Evolutionary conservation across 768 basidiomycete species (phyloP), one percentile per base, ranked within the genome.

Genomic region (Hysterangium stoloniferum): DNA sequence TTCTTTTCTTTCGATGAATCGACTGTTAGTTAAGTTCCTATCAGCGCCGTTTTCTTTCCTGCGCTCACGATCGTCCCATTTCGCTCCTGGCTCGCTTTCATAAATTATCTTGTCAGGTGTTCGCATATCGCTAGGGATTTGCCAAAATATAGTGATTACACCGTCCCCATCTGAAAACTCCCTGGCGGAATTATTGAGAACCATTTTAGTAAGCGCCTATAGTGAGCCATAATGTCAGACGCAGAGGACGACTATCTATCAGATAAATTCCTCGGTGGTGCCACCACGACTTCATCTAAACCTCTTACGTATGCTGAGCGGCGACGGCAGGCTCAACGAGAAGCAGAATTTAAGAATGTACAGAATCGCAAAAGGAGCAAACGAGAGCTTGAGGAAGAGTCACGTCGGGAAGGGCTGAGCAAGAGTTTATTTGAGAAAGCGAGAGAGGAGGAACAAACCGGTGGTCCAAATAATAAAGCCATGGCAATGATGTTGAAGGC

Each of bases 231-330:
- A 56, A 87, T 86, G 84, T 79, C 81, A 45, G 78, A 78, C 55
- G 79, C 77, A 53, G 88, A 91, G 59, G 87, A 86, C 57, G 86
- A 92, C 69, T 93, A 92, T 61, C 76, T 93, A 45, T 90, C 88
- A 28, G 86, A 90, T 71, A 91, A 88, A 61, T 92, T 91, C 65
- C 73, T 92, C 4, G 57, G 71, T 41, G 45, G 56, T 24, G 17
- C 52, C 22, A 71, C 72, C 1, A 44, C 69, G n/a, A 52, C 61
- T 17, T 15, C 37, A 6, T 49, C 64, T 28, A 60, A 68, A 45
- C 68, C 79, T 7, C 78, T 76, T 56, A 86, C 86, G 0, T 93
- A 93, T 59, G 68, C 72, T 13, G 77, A 87, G 57, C 70, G 78
- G 40, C 81, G 89, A 11, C 83, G 81, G 61, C 78, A 86, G 52